A percentile compares a stretch with the other conserved stretches of the same genome.
phyloP scores from a whole-genome alignment of 2,329 filamentous ascomycete genomes.

The Aspergillus oerlinghausenensis region DNA sequence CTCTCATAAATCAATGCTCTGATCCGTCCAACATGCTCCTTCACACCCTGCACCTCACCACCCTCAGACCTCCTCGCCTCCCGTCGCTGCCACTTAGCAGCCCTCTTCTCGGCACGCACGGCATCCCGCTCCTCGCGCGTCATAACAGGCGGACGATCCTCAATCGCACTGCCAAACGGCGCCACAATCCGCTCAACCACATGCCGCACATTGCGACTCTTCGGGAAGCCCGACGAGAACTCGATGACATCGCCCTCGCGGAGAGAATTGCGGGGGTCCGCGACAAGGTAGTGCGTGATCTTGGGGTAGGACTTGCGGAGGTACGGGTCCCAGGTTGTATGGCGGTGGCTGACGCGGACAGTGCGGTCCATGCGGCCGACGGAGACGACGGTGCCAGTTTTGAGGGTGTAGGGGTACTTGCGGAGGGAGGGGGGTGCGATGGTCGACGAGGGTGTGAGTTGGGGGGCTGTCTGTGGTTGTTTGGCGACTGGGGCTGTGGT shows the following conservation, averaged over 20 bases:
- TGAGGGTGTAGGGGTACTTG: conserved; percentile 31
- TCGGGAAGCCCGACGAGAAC: conserved; percentile 38
- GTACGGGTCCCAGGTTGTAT: conserved; percentile 32
- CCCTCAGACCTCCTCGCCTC: conserved; percentile 22
- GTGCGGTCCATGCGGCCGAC: conserved; percentile 41
- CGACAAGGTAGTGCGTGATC: conserved; percentile 31
- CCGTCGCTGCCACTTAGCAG: conserved; percentile 28
- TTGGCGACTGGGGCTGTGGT: conserved; percentile 11
- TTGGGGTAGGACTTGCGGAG: conserved; percentile 37
- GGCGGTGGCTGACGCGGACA: conserved; percentile 33
- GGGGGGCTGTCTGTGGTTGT: conserved; percentile 1
- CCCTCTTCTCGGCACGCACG: conserved; percentile 26
- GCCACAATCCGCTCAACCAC: conserved; percentile 41
- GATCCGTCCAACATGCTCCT: conserved; percentile 26
- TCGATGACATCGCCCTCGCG: conserved; percentile 43
- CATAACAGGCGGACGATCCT: conserved; percentile 34
- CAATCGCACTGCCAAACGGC: conserved; percentile 35
- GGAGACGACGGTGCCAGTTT: conserved; percentile 38
- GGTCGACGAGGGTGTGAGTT: not conserved
- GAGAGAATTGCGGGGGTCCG: conserved; percentile 39
- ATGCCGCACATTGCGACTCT: conserved; percentile 36
- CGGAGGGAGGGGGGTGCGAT: conserved; percentile 26
- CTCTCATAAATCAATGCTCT: conserved; percentile 27
- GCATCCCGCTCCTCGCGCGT: conserved; percentile 32
- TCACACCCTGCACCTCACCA: conserved; percentile 5